These are phyloP conservation scores for Phlyctochytrium bullatum DNA, from an alignment of 192 early-diverging fungal species.

Conservation along the genomic window DNA sequence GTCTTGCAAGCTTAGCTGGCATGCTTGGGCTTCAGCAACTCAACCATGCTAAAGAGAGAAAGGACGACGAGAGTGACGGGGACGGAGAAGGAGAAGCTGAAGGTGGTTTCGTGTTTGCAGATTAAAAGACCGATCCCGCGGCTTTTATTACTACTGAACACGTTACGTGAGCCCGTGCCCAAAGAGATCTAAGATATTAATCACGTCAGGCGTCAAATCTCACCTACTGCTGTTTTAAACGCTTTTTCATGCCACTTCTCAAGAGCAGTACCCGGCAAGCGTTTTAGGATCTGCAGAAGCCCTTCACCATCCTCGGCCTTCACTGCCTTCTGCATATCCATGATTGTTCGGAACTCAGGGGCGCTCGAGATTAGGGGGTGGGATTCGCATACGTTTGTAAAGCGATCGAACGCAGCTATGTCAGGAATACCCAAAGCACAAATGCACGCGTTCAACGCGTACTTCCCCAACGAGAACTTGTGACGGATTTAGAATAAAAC, in stretches of 20 bases:
- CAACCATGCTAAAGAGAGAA: conserved; percentile 1
- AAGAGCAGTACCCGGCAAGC: neutral
- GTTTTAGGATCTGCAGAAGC: neutral
- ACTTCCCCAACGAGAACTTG: neutral
- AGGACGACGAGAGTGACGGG: conserved; percentile 8
- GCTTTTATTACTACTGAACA: too few relatives aligned
- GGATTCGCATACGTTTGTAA: neutral
- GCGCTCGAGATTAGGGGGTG: neutral
- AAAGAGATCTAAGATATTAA: too few relatives aligned
- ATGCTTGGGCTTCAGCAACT: neutral
- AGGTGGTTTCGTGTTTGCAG: too few relatives aligned
- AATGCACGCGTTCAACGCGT: neutral
- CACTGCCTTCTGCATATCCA: neutral
- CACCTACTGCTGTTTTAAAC: too few relatives aligned
- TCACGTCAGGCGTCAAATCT: too few relatives aligned
- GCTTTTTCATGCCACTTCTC: neutral
- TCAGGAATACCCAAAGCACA: neutral
- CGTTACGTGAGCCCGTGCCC: too few relatives aligned
- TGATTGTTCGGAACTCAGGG: neutral
- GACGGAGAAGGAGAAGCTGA: conserved; percentile 2
- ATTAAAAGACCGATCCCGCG: too few relatives aligned
- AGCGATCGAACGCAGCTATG: neutral
- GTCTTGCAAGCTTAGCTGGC: neutral
- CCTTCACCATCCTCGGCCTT: neutral
- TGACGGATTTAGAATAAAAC: too few relatives aligned